Conservation (phyloP, 257 asterid genomes). For the Penstemon davidsonii region DNA sequence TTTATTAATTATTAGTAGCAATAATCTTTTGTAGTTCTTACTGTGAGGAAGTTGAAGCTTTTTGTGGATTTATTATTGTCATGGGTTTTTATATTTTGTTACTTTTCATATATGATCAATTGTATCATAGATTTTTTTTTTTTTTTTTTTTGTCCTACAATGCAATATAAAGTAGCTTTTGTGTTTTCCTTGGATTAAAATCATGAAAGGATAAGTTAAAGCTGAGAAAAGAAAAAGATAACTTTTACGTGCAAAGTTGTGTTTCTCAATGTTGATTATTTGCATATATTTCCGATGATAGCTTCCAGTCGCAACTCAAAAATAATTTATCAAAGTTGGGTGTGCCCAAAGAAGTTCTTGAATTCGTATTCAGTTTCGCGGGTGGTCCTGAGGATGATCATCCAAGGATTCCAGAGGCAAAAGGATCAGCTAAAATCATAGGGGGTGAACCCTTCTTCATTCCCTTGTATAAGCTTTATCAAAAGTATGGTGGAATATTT, state of each 20-base stretch:
- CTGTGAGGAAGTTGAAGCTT: too few relatives aligned
- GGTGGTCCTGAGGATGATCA: conserved; percentile 42
- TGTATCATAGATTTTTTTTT: too few relatives aligned
- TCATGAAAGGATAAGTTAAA: too few relatives aligned
- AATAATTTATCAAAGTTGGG: conserved; percentile 66
- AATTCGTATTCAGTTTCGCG: conserved; percentile 46
- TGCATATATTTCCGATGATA: conserved; percentile 30
- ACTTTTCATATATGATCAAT: too few relatives aligned
- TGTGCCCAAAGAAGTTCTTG: conserved; percentile 60
- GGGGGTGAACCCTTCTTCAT: conserved; percentile 78
- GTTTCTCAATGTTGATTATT: conserved; percentile 15
- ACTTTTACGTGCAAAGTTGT: conserved; percentile 10
- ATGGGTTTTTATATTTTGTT: too few relatives aligned
- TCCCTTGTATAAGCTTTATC: conserved; percentile 83
- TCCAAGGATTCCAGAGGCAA: conserved; percentile 82
- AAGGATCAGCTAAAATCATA: conserved; percentile 64
- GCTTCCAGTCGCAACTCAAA: conserved; percentile 63
- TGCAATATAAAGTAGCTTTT: too few relatives aligned
- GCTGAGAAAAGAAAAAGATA: not conserved
- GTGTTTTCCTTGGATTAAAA: too few relatives aligned
- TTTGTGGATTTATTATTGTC: too few relatives aligned
- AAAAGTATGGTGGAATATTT: conserved; percentile 84
- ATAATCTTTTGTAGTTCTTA: too few relatives aligned
- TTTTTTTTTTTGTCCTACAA: too few relatives aligned
- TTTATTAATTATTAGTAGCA: too few relatives aligned